Percentiles rank a stretch among this genome's conserved stretches.
phyloP scores from a whole-genome alignment of 1,284 basidiomycete species.

The Apiotrichum porosum region DNA sequence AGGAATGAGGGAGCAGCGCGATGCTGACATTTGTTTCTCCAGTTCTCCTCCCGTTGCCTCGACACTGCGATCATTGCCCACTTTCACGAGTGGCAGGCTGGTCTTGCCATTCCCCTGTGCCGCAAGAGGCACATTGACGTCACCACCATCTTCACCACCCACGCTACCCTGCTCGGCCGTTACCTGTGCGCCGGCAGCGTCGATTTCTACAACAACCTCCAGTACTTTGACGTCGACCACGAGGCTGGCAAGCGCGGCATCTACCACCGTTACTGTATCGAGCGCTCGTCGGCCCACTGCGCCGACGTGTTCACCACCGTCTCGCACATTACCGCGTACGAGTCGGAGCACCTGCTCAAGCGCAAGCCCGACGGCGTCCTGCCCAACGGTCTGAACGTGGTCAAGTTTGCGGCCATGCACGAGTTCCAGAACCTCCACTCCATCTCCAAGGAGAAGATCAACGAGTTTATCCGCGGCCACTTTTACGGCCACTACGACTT shows the following conservation, averaged over 20 bases:
- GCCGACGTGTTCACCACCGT: conserved; percentile 98
- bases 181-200: conserved; percentile 96
- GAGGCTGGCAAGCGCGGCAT: conserved; percentile 98
- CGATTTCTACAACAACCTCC: conserved; percentile 98
- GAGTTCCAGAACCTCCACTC: conserved; percentile 97
- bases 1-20: too few species aligned
- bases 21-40: conserved; percentile 17
- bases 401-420: conserved; percentile 93
- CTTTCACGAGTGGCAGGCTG: conserved; percentile 99
- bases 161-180: conserved; percentile 95
- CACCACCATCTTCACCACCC: conserved; percentile 95
- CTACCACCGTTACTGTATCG: conserved; percentile 84
- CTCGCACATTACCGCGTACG: conserved; percentile 95
- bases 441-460: conserved; percentile 88
- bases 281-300: conserved; percentile 88
- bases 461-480: conserved; percentile 94
- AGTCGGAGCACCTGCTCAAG: conserved; percentile 92
- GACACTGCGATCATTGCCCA: conserved; percentile 86
- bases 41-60: conserved; percentile 76
- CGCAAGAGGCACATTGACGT: conserved; percentile 95
- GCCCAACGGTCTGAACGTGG: conserved; percentile 94
- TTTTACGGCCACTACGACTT: conserved; percentile 98
- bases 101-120: conserved; percentile 91
- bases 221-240: conserved; percentile 99
- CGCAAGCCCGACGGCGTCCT: conserved; percentile 97